Evolutionary conservation across 495 filamentous ascomycete genomes (phyloP).

Genomic region (Aspergillus haitiensis): DNA sequence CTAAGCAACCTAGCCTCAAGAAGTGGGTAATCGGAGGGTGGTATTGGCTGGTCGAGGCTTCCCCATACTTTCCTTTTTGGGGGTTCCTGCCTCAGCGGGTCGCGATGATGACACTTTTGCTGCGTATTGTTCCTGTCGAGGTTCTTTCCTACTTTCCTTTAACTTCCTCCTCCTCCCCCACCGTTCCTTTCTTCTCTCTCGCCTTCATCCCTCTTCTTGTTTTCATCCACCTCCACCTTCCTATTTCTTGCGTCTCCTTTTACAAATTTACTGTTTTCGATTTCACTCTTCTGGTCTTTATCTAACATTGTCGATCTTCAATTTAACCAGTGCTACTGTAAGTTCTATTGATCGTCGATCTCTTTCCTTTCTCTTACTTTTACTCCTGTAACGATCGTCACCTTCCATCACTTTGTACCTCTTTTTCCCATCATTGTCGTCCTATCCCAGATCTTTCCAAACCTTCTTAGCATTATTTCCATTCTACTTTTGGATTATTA

Average conservation of each 20-base stretch:
- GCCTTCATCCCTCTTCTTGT: constrained; percentile 13
- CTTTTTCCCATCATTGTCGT: background rate
- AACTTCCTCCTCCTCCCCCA: constrained; percentile 13
- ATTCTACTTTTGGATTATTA: background rate
- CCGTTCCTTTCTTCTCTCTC: constrained; percentile 7
- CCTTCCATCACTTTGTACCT: constrained; percentile 5
- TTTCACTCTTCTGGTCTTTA: background rate
- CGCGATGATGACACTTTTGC: constrained; percentile 12
- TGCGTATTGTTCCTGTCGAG: background rate
- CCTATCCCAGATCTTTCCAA: too few relatives aligned
- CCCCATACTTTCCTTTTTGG: constrained; percentile 18
- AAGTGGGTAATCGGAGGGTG: constrained; percentile 5
- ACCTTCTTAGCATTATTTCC: background rate
- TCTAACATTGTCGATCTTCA: background rate
- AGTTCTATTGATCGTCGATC: constrained; percentile 2
- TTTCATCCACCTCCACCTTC: constrained; percentile 22
- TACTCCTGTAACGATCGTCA: constrained; percentile 12
- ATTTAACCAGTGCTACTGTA: constrained; percentile 4
- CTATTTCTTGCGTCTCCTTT: constrained; percentile 9
- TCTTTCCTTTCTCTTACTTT: background rate
- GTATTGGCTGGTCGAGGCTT: constrained; percentile 8
- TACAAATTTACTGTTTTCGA: constrained; percentile 4
- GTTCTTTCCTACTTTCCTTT: constrained; percentile 6
- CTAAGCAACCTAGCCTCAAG: background rate
- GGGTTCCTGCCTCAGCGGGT: constrained; percentile 22